Base-by-base conservation (phyloP, 2,329 filamentous ascomycete species). In the Beauveria pseudobassiana region DNA sequence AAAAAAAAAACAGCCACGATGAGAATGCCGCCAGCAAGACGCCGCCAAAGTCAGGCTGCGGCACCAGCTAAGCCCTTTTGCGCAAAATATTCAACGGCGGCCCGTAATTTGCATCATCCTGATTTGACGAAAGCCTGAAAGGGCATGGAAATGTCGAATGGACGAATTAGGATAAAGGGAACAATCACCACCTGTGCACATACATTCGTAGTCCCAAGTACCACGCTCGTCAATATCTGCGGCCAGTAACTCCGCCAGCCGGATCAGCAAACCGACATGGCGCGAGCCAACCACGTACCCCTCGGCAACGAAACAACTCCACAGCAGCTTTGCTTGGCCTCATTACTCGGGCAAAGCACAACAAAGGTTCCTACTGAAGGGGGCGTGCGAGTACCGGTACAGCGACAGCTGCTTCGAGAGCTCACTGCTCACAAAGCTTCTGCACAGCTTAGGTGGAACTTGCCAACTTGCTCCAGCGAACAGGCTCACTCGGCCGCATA, bases 261-360 rank as follows among this genome's bases (percentile, higher is more conserved):
- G 57, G 57, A 59, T 42, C 46, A 30, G 57, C 34, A 18, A 51
- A 59, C 57, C 38, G 57, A 52, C 57, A 34, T 28, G 57, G 45
- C 34, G 34, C 43, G 1, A 18, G 20, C 9, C 18, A 16, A 16
- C 5, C 10, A 26, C 46, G 20, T 24, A 34, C 4, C 3, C 9
- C 8, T 46, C 14, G 18, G 24, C 22, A 10, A 5, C 53, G 10
- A 24, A 30, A 34, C 7, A 24, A 56, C 26, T 22, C 42, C 54
- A 30, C 49, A 34, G 10, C 20, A 12, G 40, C 18, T 45, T 56
- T 56, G 42, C 30, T 34, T 34, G 30, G 43, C 40, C 22, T 48
- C 46, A 52, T 38, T 16, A 34, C 50, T 52, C 30, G 30, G 30
- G 30, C 30, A 34, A 34, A 34, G 30, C 30, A 34, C 30, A 4